These are phyloP conservation scores for Cornus kousa DNA, from an alignment of 148 eudicot species.

Conservation along the genomic window DNA sequence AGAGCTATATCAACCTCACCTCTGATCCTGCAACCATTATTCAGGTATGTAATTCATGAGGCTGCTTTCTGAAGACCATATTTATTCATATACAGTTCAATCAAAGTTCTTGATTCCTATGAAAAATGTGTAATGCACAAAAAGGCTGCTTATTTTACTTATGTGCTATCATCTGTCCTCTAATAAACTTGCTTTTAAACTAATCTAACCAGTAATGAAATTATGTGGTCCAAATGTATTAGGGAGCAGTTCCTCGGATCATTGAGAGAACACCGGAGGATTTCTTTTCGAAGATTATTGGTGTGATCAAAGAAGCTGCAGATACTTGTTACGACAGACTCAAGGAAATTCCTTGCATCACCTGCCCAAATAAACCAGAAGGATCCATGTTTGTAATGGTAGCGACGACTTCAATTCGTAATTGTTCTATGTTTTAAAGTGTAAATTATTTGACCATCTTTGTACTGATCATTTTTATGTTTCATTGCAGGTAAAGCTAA, in stretches of 20 bases:
- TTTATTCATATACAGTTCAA: neutral
- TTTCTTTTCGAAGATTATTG: slow-evolving; percentile 40
- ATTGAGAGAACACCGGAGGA: slow-evolving; percentile 46
- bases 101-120: too few relatives aligned
- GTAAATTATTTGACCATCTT: neutral
- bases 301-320: slow-evolving; percentile 34
- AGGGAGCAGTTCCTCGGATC: slow-evolving; percentile 55
- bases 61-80: neutral
- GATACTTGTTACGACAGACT: slow-evolving; percentile 39
- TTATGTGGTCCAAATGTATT: slow-evolving; percentile 3
- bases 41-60: slow-evolving; percentile 41
- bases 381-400: slow-evolving; percentile 67
- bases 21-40: slow-evolving; percentile 62
- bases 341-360: slow-evolving; percentile 47
- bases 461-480: neutral
- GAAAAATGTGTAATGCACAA: too few relatives aligned
- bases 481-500: slow-evolving; percentile 50
- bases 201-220: neutral
- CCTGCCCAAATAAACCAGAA: slow-evolving; percentile 60
- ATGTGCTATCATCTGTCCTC: too few relatives aligned
- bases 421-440: neutral
- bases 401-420: neutral
- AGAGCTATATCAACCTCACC: slow-evolving; percentile 39
- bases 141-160: too few relatives aligned
- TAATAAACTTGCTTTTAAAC: too few relatives aligned